phyloP scores from a whole-genome alignment of 345 rosid species.

The Clarkia xantiana region DNA sequence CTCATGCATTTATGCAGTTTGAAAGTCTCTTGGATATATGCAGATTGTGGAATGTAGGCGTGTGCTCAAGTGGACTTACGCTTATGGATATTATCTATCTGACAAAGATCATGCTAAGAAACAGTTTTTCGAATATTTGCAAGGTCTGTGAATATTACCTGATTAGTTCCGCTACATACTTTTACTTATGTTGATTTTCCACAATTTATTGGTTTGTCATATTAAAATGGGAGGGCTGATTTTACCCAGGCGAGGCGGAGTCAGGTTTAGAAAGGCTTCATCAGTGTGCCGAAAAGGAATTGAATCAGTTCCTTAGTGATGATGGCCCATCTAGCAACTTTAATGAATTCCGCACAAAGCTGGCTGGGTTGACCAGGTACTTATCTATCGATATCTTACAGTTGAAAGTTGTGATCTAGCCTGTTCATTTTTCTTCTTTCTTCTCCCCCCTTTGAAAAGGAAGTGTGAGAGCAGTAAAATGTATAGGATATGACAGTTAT shows the following conservation, averaged over 20 bases:
- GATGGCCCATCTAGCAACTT: constrained; percentile 58
- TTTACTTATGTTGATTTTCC: background rate
- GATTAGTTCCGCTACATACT: background rate
- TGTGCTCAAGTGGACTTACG: constrained; percentile 96
- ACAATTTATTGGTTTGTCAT: background rate
- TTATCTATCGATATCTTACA: background rate
- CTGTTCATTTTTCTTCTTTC: constrained; percentile 4
- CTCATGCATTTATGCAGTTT: too few species aligned
- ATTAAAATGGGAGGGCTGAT: background rate
- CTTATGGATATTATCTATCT: constrained; percentile 88
- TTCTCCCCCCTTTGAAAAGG: too few species aligned
- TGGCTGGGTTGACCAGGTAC: constrained; percentile 90
- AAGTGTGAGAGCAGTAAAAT: too few species aligned
- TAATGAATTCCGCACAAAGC: constrained; percentile 79
- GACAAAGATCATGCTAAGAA: constrained; percentile 76
- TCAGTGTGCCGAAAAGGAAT: constrained; percentile 91
- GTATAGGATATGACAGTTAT: too few species aligned
- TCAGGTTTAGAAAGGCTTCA: constrained; percentile 96
- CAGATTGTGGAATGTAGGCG: constrained; percentile 97
- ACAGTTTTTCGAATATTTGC: constrained; percentile 88
- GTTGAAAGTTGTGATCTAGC: too few species aligned
- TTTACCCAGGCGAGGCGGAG: constrained; percentile 78
- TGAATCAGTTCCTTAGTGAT: constrained; percentile 34
- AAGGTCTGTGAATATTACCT: constrained; percentile 35
- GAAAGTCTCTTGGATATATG: constrained; percentile 2